phyloP scores from a whole-genome alignment of 164 flowering plant genomes.

The Nymphaea colorata region DNA sequence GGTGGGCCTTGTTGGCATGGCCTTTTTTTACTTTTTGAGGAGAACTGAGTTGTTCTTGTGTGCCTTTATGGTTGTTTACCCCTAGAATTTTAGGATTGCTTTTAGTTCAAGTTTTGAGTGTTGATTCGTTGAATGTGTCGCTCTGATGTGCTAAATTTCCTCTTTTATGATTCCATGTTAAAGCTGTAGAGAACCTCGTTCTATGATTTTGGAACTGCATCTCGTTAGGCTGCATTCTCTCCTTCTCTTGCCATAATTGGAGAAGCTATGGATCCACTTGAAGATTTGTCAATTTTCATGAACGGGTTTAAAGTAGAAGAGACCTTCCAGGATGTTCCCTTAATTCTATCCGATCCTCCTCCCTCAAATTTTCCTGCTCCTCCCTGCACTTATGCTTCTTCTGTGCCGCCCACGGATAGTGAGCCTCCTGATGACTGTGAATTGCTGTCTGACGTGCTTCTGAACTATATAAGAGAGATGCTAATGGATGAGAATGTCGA shows the following conservation, averaged over 20 bases:
- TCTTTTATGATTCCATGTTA: too few relatives aligned
- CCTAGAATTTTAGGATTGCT: too few relatives aligned
- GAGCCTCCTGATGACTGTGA: constrained; percentile 57
- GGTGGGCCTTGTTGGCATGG: too few relatives aligned
- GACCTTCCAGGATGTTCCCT: constrained; percentile 8
- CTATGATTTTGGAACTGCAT: neutral
- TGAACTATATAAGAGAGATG: constrained; percentile 61
- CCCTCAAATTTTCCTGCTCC: neutral
- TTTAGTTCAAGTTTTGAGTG: too few relatives aligned
- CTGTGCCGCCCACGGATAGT: constrained; percentile 19
- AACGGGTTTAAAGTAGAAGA: constrained; percentile 17
- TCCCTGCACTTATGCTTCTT: neutral
- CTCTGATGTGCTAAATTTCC: too few relatives aligned
- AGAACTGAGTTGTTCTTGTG: too few relatives aligned
- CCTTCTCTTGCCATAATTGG: neutral
- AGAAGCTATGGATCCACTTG: constrained; percentile 26
- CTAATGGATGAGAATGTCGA: constrained; percentile 96
- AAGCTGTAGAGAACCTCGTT: too few relatives aligned
- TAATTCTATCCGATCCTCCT: constrained; percentile 3
- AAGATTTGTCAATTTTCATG: constrained; percentile 12
- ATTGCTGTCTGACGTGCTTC: constrained; percentile 50
- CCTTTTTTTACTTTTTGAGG: too few relatives aligned
- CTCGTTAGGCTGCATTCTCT: neutral
- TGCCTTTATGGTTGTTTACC: too few relatives aligned
- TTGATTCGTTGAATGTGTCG: too few relatives aligned